Base-by-base conservation (phyloP, 805 yeast genomes). In the Sugiyamaella marilandica region DNA sequence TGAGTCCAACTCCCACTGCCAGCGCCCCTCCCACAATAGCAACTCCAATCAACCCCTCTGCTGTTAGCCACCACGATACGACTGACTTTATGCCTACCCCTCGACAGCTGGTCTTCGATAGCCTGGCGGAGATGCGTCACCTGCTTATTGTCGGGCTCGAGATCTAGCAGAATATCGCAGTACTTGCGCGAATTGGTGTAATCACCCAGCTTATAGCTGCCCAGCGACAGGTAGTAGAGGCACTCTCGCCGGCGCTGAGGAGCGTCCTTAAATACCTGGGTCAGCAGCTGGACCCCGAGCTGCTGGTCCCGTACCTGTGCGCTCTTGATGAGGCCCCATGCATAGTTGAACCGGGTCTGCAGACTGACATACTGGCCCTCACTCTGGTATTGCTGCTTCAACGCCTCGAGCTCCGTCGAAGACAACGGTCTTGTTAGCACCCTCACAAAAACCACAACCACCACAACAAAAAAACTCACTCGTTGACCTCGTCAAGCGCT, bases 281-380 rank as follows among this genome's bases (percentile, higher is more conserved):
- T 79, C 54, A 94, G 73, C 29, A 92, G 74, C 51, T 80, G 83
- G 14, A 94, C 81, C 0, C 98, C 99, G 48, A 84, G 75, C 60
- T 85, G 77, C 64, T 87, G 95, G 56, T 87, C 85, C 37, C 74
- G 76, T 19, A 75, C 73, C 47, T 76, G 74, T 48, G 69, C 65
- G 1, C 95, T 83, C 67, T 89, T 91, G 57, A 95, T 80, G 48
- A 94, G 74, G 2, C 95, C 99, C 99, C 99, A 94, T 0, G 97
- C 95, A 62, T 87, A 87, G 69, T 95, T 94, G 77, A 94, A 94
- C 53, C 83, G 80, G 1, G 97, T 84, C 67, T 90, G 97, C 0
- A 87, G 77, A 0, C 91, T 77, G 0, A 88, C 90, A 37, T 78
- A 74, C 4, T 94, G 95, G 32, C 86, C 83, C 66, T 94, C 98